Evolutionary conservation across 106 monocot species (phyloP), one percentile per base, ranked within the genome.

Genomic region (Dendrobium officinale): DNA sequence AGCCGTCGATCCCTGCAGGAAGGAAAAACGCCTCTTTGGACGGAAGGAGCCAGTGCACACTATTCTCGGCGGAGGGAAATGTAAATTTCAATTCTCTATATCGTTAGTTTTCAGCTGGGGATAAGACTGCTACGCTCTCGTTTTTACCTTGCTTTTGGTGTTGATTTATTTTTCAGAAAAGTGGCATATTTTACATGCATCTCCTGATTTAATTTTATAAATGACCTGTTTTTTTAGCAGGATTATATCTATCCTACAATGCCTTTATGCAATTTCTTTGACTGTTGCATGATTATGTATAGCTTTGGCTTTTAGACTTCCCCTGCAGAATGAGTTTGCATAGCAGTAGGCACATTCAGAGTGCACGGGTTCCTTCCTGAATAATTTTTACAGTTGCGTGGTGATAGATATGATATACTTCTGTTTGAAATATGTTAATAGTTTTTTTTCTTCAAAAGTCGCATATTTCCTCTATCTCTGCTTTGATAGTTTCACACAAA

Each of bases 11-110:
- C 42, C 9, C 19, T 37, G 45, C 6, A 44, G 75, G 54, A 10
- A 45, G 77, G 70, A 93, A 87, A 93, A 84, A 40, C 83, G 80
- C 51, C 72, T 90, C 78, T 93, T 93, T 37, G 93, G 90, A 47
- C 78, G 93, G 79, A 88, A 81, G 81, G 85, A 90, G 15, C 83
- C 93, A 0, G 70, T 93, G 67, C 93, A 93, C 51, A 59, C 51
- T 48, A 82, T 87, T 73, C 82, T 93, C 10, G 93, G 93, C 40
- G 93, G 90, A 79, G 90, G 93, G 79, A 90, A 82, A 88, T 40
- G 93, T 93, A 87, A 45, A 75, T n/a, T 43, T 75, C 3, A 56
- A 56, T 56, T 56, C 56, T 56, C 13, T 56, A 17, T 67, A 26
- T 27, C 8, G 18, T 5, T 67, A 26, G 26, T 29, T 67, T 67